Conservation (phyloP, 208 protist species). For the Trypanosoma congolense region DNA sequence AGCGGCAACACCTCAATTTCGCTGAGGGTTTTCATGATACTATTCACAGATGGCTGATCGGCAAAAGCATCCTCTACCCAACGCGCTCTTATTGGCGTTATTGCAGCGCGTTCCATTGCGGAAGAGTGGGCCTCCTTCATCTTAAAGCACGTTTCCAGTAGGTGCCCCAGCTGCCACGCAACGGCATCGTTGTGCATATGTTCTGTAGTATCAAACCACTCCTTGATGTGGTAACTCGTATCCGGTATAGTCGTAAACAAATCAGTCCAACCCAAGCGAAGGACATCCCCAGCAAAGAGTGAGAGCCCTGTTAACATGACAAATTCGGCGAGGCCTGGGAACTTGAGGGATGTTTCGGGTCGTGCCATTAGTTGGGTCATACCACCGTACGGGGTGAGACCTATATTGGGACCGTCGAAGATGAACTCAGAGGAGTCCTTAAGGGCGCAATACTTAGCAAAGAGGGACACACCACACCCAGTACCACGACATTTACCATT, state of each 20-base stretch:
- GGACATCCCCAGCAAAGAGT: conserved; percentile 85
- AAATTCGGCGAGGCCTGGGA: conserved; percentile 87
- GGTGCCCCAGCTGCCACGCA: conserved; percentile 86
- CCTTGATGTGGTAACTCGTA: conserved; percentile 88
- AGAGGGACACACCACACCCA: conserved; percentile 77
- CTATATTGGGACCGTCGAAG: conserved; percentile 76
- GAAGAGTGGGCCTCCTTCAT: conserved; percentile 75
- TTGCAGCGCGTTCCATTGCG: conserved; percentile 81
- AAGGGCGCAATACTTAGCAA: conserved; percentile 82
- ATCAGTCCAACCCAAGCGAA: conserved; percentile 86
- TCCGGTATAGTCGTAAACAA: conserved; percentile 83
- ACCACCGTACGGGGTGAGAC: conserved; percentile 81
- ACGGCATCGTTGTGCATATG: conserved; percentile 92
- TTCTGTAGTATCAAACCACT: conserved; percentile 87
- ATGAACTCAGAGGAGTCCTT: conserved; percentile 82
- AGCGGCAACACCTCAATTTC: conserved; percentile 75
- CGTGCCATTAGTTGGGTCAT: conserved; percentile 76
- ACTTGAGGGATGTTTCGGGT: conserved; percentile 85
- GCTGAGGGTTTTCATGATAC: conserved; percentile 62
- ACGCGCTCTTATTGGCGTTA: conserved; percentile 70
- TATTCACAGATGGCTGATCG: conserved; percentile 75
- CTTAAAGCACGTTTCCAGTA: conserved; percentile 84
- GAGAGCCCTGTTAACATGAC: conserved; percentile 84
- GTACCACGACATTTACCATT: conserved; percentile 87
- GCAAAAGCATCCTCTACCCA: conserved; percentile 91